Percentiles rank a stretch among this genome's conserved stretches.
These are phyloP conservation scores for Wallemia ichthyophaga DNA, from an alignment of 1,284 basidiomycete species.

Conservation along the genomic window DNA sequence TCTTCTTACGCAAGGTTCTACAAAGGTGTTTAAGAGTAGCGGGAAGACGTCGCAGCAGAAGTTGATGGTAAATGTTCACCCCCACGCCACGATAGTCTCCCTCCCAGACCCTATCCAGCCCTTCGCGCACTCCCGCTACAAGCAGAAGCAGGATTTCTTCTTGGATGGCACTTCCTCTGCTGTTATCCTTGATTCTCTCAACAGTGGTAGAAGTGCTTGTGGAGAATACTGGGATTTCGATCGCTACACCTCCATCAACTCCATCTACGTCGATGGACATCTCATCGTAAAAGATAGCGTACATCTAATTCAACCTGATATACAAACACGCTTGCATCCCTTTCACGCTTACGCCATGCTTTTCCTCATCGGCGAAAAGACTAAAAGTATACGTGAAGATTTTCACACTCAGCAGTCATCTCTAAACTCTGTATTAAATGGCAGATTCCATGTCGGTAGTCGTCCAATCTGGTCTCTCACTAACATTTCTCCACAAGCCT, in stretches of 20 bases:
- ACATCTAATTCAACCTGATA: not conserved
- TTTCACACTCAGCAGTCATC: not conserved
- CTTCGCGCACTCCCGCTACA: not conserved
- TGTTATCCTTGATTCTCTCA: not conserved
- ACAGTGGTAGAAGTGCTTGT: not conserved
- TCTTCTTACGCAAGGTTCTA: not conserved
- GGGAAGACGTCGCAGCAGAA: not conserved
- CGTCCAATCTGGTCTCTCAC: not conserved
- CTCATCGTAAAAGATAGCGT: not conserved
- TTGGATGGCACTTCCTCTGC: not conserved
- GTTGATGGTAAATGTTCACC: not conserved
- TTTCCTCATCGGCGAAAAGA: not conserved
- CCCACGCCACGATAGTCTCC: not conserved
- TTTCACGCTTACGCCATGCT: not conserved
- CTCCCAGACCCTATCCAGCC: not conserved
- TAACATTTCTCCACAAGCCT: not conserved
- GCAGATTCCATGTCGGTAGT: not conserved
- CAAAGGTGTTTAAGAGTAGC: not conserved
- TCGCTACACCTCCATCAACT: not conserved
- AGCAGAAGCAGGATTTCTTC: not conserved
- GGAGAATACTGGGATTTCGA: not conserved
- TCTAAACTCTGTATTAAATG: not conserved
- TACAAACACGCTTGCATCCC: not conserved
- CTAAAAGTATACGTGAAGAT: not conserved
- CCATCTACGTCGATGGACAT: not conserved